Evolutionary conservation across 2,329 filamentous ascomycete genomes (phyloP), one percentile per base, ranked within the genome.

Genomic region (Saccharata proteae): DNA sequence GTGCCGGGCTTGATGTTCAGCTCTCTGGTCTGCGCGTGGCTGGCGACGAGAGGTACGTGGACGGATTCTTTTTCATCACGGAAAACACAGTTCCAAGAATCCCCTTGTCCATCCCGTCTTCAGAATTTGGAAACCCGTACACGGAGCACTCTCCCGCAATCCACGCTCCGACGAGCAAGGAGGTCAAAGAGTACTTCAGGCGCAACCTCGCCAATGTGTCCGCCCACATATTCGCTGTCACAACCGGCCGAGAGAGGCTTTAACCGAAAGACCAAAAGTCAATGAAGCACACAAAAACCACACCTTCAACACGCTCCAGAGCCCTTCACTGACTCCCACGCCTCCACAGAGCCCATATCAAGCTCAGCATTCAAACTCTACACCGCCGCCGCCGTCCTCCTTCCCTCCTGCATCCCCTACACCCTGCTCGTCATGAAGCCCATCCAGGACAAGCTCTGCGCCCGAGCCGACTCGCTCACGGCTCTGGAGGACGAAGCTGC

Each of bases 391-490:
- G 62, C 62, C n/a, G 39, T 56, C 4, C 43, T 72, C 10, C 52
- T 65, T 30, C 40, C 64, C 0, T 50, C 52, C 11, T 58, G 69
- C 12, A 37, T 67, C 2, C 71, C 71, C 5, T 77, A 69, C 48
- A 74, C 67, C 0, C 17, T 61, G 16, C 24, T 58, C 6, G 41
- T 67, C 23, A 60, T 74, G 47, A 41, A 41, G 19, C 54, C 55
- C 1, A 62, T 65, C 19, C 71, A 74, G 44, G 44, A 51, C 16
- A 61, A 62, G 50, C 52, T 76, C 25, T 37, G 58, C 26, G 46
- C 45, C n/a, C 64, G 63, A 44, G 58, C 51, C 8, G 48, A 60
- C 5, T 49, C 57, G 28, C 53, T 61, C 11, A 26, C 16, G 22
- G 53, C 47, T 8, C 40, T 59, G 26, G 50, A 49, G 16, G 58